Evolutionary conservation across 495 filamentous ascomycete genomes (phyloP), one percentile per base, ranked within the genome.

Genomic region (Lentithecium fluviatile): DNA sequence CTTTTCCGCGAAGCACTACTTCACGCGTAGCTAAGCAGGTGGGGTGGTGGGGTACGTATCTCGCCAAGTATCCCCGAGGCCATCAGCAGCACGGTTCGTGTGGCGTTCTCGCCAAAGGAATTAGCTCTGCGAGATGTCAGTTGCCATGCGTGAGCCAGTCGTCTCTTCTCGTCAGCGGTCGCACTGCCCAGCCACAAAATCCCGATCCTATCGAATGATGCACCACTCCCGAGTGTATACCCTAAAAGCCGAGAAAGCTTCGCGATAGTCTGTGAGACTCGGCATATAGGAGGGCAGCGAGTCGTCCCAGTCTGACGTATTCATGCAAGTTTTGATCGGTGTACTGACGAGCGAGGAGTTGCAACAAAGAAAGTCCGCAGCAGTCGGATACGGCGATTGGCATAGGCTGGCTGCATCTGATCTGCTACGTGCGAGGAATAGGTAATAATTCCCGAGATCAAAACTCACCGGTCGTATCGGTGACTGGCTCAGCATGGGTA

Each of bases 31-130:
- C 57, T 54, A 61, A 47, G 38, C 25, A 56, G 52, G 59, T 62
- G 59, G 59, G 59, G 59, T 56, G 59, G 59, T 52, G 59, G 59
- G 59, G 59, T 62, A 54, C 32, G 32, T 46, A 23, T 52, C 56
- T 17, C 20, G 23, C 56, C 17, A 32, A 32, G 29, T 32, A 32
- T 32, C 29, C 29, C 46, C n/a, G 26, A 43, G 11, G 36, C 51
- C 32, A 24, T 25, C 49, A 23, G 24, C 49, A 52, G 24, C 49
- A 19, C 15, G n/a, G 11, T 15, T 13, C 24, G 3, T 10, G 25
- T 58, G 55, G 55, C 55, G 55, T 25, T 38, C 42, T 48, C 24
- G 42, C 38, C 45, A 48, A 58, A 48, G 21, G n/a, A n/a, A 23
- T 29, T 58, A 45, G 42, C 17, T 15, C 29, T 24, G 24, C 55